phyloP scores from a whole-genome alignment of 352 stramenopile genomes.

The Pythium monospermum region DNA sequence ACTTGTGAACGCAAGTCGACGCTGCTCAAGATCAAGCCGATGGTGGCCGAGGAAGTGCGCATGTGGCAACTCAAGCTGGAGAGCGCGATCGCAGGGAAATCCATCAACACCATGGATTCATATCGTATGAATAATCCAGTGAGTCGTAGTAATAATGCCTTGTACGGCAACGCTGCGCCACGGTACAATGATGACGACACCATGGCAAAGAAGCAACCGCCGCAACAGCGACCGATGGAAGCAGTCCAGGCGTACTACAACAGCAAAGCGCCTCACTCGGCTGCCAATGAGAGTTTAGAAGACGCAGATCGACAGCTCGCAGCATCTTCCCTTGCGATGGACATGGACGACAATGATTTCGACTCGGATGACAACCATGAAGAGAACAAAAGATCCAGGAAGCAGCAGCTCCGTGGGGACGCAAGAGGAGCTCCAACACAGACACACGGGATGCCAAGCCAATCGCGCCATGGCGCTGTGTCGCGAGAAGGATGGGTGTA shows the following conservation, averaged over 20 bases:
- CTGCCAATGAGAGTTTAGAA: background rate
- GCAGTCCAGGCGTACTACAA: slow-evolving; percentile 16
- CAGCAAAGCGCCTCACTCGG: too few species aligned
- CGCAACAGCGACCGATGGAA: background rate
- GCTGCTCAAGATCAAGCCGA: slow-evolving; percentile 62
- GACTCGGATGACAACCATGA: slow-evolving; percentile 1
- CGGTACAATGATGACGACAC: slow-evolving; percentile 10
- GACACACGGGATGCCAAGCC: background rate
- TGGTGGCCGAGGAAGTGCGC: slow-evolving; percentile 43
- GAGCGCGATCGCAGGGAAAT: slow-evolving; percentile 18
- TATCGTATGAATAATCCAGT: too few species aligned
- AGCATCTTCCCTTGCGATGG: slow-evolving; percentile 9
- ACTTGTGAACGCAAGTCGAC: slow-evolving; percentile 44
- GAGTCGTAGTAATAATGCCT: too few species aligned
- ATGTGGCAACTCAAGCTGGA: slow-evolving; percentile 46
- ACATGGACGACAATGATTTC: slow-evolving; percentile 5
- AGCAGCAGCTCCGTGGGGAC: background rate
- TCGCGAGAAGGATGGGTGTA: slow-evolving; percentile 18
- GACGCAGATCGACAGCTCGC: background rate
- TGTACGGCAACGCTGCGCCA: too few species aligned
- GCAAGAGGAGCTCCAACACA: background rate
- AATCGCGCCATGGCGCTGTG: slow-evolving; percentile 7
- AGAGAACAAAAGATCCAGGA: background rate
- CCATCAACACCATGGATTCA: background rate
- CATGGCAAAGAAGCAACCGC: background rate